Evolutionary conservation across 176 grass and related monocot species (phyloP), one percentile per base, ranked within the genome.

Genomic region (Echinochloa phyllopogon): DNA sequence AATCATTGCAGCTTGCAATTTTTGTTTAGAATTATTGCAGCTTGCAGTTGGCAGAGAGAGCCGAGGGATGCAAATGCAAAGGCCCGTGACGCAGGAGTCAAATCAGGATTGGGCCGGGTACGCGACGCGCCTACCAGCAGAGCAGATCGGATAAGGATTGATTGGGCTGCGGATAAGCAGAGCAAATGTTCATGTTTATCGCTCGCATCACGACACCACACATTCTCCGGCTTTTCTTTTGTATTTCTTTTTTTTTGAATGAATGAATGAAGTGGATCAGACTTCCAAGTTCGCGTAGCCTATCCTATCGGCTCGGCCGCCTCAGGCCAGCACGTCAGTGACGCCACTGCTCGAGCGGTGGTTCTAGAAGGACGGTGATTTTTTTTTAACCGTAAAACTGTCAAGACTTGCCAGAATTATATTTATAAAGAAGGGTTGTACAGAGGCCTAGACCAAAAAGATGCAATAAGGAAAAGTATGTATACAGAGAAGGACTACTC

Each of bases 141-240:
- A 78, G 9, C 13, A 6, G 10, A 66, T 41, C 20, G 72, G 82
- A 84, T 84, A 84, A 84, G 82, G 82, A 66, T 20, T 84, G 82
- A 62, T 36, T 50, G 66, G 67, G 66, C 68, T 60, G 58, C 6
- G 11, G 3, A 23, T 41, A 68, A 55, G 63, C 71, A 74, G 52
- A 33, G 33, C 50, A 38, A 38, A 39, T 40, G 20, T 1, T 53
- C 45, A 81, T 69, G 20, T 72, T 82, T 72, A 82, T 81, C 63
- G 45, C 42, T 50, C 39, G 13, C 37, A 25, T 75, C 42, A 43
- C 69, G 66, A 57, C n/a, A 41, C 49, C 76, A 65, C 76, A 65
- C 1, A 37, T 0, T 49, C 65, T n/a, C 47, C 24, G 25, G 71
- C 0, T 50, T 51, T 51, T 37, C 25, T 24, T 27, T 27, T 27